Evolutionary conservation across 441 rosid genomes (phyloP), one percentile per base, ranked within the genome.

Genomic region (Isatis lusitanica): DNA sequence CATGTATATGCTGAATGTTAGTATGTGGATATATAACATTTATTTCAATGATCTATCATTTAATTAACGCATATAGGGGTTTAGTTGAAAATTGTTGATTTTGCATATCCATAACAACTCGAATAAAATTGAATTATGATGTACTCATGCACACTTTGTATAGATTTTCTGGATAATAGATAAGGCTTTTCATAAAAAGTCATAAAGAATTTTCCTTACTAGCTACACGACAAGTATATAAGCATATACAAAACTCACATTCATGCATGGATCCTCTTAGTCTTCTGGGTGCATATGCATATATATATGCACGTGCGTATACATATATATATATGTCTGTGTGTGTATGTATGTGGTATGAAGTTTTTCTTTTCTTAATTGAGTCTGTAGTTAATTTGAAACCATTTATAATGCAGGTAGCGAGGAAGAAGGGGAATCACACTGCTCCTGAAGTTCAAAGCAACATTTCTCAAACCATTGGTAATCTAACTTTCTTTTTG

Each of bases 141-240:
- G 5, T 17, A 62, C 8, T 31, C 6, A 66, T 64, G 5, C 28
- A 62, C 8, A 42, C 6, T 74, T 12, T 62, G 7, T 60, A 33
- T 60, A 21, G 15, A 12, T 13, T 47, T 73, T 60, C 28, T 56
- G 68, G 47, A 52, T 53, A 38, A 10, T 15, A 50, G 70, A 69
- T 69, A 75, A 75, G 75, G 75, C n/a, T 75, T 73, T 67, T 63
- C 4, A 31, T 3, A 53, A 65, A 61, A 42, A 63, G 69, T 68
- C 40, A 52, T 61, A 61, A 52, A 61, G 43, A 36, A 39, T 2
- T 66, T 58, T 30, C 36, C 17, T 50, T 8, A 59, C 9, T 61
- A 63, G 71, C 75, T 70, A 76, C 44, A 76, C 66, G 79, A 76
- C 79, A 76, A 70, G 71, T 56, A 21, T 21, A 21, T 21, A 30